Conservation (phyloP, 306 rosid genomes). For the Abrus precatorius region DNA sequence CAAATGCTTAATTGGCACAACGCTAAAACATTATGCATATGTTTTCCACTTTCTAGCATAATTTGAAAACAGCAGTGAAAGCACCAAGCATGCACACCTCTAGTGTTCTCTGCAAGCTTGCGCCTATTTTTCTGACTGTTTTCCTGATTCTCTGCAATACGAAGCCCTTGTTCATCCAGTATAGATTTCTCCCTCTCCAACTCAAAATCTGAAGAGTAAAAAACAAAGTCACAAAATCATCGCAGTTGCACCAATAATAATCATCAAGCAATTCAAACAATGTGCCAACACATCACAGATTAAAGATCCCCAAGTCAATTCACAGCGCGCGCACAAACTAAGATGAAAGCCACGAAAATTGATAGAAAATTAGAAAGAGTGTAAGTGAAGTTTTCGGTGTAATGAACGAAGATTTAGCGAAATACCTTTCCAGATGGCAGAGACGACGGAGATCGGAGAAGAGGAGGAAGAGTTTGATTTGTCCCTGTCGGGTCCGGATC, state of each 20-base stretch:
- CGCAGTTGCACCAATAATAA: slow-evolving; percentile 18
- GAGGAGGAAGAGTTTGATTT: slow-evolving; percentile 63
- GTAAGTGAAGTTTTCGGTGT: slow-evolving; percentile 17
- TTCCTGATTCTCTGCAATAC: slow-evolving; percentile 95
- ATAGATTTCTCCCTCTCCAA: slow-evolving; percentile 89
- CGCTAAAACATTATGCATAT: slow-evolving; percentile 20
- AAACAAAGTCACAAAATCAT: neutral
- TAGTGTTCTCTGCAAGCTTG: slow-evolving; percentile 95
- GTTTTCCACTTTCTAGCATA: slow-evolving; percentile 5
- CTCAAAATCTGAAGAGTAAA: slow-evolving; percentile 76
- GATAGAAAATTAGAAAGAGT: neutral
- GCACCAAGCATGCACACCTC: slow-evolving; percentile 63
- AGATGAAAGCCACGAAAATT: neutral
- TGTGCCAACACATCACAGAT: slow-evolving; percentile 7
- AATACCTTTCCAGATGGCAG: slow-evolving; percentile 89
- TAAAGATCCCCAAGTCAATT: neutral
- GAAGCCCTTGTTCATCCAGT: slow-evolving; percentile 95
- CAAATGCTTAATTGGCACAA: neutral
- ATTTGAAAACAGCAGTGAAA: slow-evolving; percentile 35
- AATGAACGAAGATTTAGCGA: neutral
- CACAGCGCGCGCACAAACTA: neutral
- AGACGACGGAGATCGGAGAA: slow-evolving; percentile 83
- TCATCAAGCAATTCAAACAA: neutral
- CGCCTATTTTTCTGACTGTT: slow-evolving; percentile 97
- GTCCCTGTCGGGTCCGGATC: slow-evolving; percentile 72